These are phyloP conservation scores for Ustilago bromivora DNA, from an alignment of 1,284 basidiomycete genomes.

Conservation along the genomic window DNA sequence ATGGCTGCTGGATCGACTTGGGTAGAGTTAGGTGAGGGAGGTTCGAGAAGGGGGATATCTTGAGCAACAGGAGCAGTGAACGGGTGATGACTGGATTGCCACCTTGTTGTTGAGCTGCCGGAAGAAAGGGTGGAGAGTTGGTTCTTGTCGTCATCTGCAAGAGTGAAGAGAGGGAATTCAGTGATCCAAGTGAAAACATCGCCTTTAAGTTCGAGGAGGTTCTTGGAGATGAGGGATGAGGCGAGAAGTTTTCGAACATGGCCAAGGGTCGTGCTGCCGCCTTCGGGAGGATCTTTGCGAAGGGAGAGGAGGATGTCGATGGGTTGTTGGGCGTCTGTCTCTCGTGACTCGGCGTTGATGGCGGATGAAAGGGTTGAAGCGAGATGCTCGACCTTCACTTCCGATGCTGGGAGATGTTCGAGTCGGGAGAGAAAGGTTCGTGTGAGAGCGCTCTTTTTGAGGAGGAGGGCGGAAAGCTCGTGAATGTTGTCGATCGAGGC, in stretches of 20 bases:
- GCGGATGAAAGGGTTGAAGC: conserved; percentile 55
- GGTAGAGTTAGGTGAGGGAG: conserved; percentile 30
- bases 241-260: conserved; percentile 77
- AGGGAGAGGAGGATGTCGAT: conserved; percentile 47
- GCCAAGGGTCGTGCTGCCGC: conserved; percentile 87
- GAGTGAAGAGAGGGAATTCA: conserved; percentile 93
- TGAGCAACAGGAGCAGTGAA: conserved; percentile 95
- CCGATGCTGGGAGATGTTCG: conserved; percentile 28
- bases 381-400: conserved; percentile 46
- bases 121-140: conserved; percentile 74
- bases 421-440: conserved; percentile 27
- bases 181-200: conserved; percentile 95
- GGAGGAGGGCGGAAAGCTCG: conserved; percentile 52
- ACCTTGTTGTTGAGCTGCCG: conserved; percentile 71
- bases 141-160: conserved; percentile 86
- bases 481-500: conserved; percentile 39
- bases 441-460: conserved; percentile 54
- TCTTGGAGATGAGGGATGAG: conserved; percentile 76
- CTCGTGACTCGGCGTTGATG: conserved; percentile 71
- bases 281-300: conserved; percentile 71
- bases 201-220: conserved; percentile 70
- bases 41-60: conserved; percentile 81
- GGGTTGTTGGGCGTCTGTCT: conserved; percentile 71
- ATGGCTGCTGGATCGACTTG: conserved; percentile 13
- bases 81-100: conserved; percentile 91